Conservation (phyloP, 768 basidiomycete genomes). For the Lentinula raphanica region DNA sequence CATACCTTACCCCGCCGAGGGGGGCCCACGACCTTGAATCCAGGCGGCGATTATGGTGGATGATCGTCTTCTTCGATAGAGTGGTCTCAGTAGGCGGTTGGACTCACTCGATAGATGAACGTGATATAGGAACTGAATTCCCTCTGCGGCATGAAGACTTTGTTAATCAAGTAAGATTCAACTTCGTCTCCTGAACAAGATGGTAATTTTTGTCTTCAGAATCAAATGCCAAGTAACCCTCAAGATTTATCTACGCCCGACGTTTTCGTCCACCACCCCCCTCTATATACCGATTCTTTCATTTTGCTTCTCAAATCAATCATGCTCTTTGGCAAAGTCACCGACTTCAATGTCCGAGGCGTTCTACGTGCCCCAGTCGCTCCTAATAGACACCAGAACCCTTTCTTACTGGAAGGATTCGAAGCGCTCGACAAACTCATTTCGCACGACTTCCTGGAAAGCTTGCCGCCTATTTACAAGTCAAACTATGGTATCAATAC, state of each 20-base stretch:
- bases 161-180: conserved; percentile 55
- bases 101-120: conserved; percentile 81
- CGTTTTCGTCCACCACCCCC: conserved; percentile 65
- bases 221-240: conserved; percentile 63
- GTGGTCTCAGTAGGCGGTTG: conserved; percentile 59
- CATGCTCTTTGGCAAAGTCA: conserved; percentile 82
- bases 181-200: too few relatives aligned
- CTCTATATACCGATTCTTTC: conserved; percentile 79
- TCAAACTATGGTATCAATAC: conserved; percentile 60
- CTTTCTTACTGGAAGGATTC: conserved; percentile 64
- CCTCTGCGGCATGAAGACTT: conserved; percentile 75
- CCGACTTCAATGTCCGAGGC: conserved; percentile 77
- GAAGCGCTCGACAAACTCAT: conserved; percentile 66
- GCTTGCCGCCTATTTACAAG: conserved; percentile 62
- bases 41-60: conserved; percentile 85
- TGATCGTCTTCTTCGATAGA: conserved; percentile 83
- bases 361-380: conserved; percentile 63
- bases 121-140: conserved; percentile 79
- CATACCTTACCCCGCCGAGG: conserved; percentile 76
- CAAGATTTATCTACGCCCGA: conserved; percentile 62
- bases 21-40: conserved; percentile 72
- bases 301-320: conserved; percentile 75
- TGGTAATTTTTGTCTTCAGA: conserved; percentile 28
- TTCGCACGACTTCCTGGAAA: conserved; percentile 60
- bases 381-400: conserved; percentile 69